A percentile compares a stretch with the other conserved stretches of the same genome.
Evolutionary conservation across 2,329 filamentous ascomycete genomes (phyloP).

Genomic region (Penicillium italicum): DNA sequence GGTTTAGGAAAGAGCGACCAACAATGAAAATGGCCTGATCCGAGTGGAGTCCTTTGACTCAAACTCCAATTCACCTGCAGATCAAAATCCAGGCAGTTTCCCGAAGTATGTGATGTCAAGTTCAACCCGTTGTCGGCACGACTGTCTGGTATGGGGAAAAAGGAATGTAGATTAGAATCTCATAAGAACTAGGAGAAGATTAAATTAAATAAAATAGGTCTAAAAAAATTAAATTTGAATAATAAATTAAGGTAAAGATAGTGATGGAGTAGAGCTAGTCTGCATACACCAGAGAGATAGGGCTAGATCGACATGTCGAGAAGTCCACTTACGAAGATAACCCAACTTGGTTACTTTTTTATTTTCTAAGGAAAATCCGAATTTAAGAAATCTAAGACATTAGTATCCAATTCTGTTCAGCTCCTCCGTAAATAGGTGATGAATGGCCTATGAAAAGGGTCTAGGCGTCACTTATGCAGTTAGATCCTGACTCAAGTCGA

Average conservation of each 20-base stretch:
- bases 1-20: background rate
- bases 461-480: background rate
- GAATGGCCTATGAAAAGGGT: background rate
- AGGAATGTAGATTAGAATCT: background rate
- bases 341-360: too few relatives aligned
- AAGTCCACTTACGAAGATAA: background rate
- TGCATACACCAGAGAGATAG: background rate
- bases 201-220: background rate
- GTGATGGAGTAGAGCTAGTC: background rate
- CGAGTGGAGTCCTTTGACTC: background rate
- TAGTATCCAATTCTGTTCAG: background rate
- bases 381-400: background rate
- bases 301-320: background rate
- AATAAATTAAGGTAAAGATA: too few relatives aligned
- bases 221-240: too few relatives aligned
- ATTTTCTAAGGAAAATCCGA: background rate
- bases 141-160: slow-evolving; percentile 15
- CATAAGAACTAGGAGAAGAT: background rate
- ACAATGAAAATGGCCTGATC: slow-evolving; percentile 1
- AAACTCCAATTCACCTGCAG: background rate
- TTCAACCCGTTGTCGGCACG: slow-evolving; percentile 7
- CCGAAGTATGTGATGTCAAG: slow-evolving; percentile 2
- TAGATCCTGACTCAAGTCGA: background rate
- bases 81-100: background rate
- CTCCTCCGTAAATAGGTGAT: background rate